A percentile compares a stretch with the other conserved stretches of the same genome.
These are phyloP conservation scores for Batkoa obscura DNA, from an alignment of 371 early-diverging fungal genomes.

Conservation along the genomic window DNA sequence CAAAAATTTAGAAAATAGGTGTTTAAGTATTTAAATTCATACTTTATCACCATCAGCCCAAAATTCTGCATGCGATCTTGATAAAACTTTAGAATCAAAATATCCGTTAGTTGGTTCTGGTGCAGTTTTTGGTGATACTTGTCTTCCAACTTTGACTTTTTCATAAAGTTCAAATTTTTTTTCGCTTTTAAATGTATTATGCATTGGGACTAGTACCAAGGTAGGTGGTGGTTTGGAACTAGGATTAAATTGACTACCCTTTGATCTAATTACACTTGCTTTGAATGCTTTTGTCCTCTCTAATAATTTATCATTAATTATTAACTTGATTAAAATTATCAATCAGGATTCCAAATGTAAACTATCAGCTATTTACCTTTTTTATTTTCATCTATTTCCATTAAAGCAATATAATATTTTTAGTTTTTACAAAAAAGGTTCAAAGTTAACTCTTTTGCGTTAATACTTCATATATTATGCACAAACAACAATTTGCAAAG, in stretches of 20 bases:
- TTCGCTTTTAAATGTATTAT: slow-evolving; percentile 26
- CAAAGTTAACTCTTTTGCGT: too few species aligned
- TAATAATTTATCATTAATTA: too few species aligned
- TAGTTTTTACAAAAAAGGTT: too few species aligned
- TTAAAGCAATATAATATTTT: too few species aligned
- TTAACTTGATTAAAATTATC: too few species aligned
- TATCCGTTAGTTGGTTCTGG: slow-evolving; percentile 54
- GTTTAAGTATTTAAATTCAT: not conserved
- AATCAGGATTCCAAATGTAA: too few species aligned
- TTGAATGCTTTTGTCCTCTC: too few species aligned
- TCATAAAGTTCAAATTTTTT: slow-evolving; percentile 43
- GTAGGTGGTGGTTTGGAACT: slow-evolving; percentile 6
- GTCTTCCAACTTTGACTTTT: slow-evolving; percentile 50
- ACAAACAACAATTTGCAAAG: too few species aligned
- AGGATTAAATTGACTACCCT: not conserved
- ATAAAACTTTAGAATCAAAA: slow-evolving; percentile 75
- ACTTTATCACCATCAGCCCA: slow-evolving; percentile 41
- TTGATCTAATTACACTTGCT: too few species aligned
- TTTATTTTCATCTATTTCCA: too few species aligned
- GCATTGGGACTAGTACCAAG: slow-evolving; percentile 35
- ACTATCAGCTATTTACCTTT: too few species aligned
- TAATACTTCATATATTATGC: too few species aligned
- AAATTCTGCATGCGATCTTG: slow-evolving; percentile 65
- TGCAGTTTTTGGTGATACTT: slow-evolving; percentile 37
- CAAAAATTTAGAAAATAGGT: not conserved